Percentiles rank a stretch among this genome's conserved stretches.
These are phyloP conservation scores for Hippophae tibetana DNA, from an alignment of 306 rosid genomes.

Conservation along the genomic window DNA sequence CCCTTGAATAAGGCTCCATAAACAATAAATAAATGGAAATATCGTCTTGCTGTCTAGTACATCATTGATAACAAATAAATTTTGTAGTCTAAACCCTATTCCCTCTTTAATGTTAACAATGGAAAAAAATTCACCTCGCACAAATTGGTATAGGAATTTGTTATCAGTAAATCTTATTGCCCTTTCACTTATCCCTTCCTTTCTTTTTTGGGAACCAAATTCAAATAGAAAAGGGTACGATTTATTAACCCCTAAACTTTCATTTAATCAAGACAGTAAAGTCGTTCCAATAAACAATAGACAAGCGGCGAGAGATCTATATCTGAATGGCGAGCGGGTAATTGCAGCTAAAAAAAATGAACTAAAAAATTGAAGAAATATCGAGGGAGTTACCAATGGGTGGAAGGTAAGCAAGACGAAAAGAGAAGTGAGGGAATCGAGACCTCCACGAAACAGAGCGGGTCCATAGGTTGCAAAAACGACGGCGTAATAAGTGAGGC, in stretches of 20 bases:
- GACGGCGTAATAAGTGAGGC: constrained; percentile 53
- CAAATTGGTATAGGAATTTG: background rate
- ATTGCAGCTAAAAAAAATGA: background rate
- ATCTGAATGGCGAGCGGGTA: too few relatives aligned
- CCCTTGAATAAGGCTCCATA: background rate
- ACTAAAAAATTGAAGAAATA: background rate
- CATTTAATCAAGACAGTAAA: too few relatives aligned
- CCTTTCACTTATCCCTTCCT: background rate
- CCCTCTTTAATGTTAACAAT: background rate
- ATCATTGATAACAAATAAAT: background rate
- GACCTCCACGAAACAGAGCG: constrained; percentile 35
- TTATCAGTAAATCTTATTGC: background rate
- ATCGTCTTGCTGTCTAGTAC: constrained; percentile 6
- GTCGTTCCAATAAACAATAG: too few relatives aligned
- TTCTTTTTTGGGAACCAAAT: too few relatives aligned
- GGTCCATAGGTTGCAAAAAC: constrained; percentile 54
- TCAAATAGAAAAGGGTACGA: too few relatives aligned
- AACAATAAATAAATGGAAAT: background rate
- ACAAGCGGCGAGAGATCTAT: too few relatives aligned
- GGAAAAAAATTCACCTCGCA: background rate
- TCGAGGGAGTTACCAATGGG: constrained; percentile 35
- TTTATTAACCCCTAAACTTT: too few relatives aligned
- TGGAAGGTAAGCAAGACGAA: constrained; percentile 49
- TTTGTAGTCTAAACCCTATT: background rate
- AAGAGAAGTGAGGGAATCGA: constrained; percentile 28